Evolutionary conservation across 2,329 filamentous ascomycete species (phyloP).

Genomic region (Albifimbria verrucaria): DNA sequence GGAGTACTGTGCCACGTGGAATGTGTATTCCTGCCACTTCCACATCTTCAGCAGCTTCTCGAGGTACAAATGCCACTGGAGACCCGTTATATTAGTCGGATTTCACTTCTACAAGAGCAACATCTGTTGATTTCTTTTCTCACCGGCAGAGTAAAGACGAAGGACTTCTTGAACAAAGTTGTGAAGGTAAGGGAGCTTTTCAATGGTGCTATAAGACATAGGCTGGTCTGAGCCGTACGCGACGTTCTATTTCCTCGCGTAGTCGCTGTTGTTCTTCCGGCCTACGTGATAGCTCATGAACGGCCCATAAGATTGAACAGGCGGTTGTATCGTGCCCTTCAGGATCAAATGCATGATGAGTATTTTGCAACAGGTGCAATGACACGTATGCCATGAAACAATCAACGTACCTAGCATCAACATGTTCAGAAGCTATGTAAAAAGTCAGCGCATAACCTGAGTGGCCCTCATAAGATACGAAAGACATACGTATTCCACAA

Average conservation of each 20-base stretch:
- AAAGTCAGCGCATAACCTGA: neutral
- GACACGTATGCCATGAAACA: neutral
- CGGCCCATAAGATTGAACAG: too few species aligned
- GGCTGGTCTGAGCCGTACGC: neutral
- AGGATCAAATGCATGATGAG: neutral
- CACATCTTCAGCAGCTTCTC: neutral
- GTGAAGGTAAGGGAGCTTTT: neutral
- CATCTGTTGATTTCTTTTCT: neutral
- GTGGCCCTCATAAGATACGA: neutral
- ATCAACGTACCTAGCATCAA: neutral
- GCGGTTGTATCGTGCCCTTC: neutral
- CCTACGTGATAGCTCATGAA: neutral
- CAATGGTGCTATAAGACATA: neutral
- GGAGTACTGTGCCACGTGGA: neutral
- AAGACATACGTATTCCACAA: neutral
- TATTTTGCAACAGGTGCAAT: neutral
- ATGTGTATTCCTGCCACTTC: neutral
- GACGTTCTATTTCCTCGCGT: neutral
- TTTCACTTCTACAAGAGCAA: neutral
- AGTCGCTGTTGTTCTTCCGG: neutral
- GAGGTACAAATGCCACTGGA: neutral
- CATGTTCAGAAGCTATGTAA: neutral
- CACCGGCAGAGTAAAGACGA: neutral
- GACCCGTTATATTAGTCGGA: neutral
- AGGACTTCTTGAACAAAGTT: neutral